Base-by-base conservation (phyloP, 129 eudicot genomes). In the Rutidosis leptorrhynchoides region DNA sequence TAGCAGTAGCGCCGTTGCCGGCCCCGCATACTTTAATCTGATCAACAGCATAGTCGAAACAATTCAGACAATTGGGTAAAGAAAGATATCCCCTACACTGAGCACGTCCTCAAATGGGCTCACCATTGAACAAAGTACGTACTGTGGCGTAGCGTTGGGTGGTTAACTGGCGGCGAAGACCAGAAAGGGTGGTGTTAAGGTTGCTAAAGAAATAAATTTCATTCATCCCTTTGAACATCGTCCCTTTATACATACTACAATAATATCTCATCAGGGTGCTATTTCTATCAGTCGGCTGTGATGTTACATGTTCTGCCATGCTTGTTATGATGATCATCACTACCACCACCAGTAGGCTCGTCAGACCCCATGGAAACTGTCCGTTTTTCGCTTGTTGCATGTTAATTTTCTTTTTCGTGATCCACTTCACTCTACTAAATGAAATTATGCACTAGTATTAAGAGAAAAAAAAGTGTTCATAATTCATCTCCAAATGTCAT, bases 81-180 rank as follows among this genome's bases (percentile, higher is more conserved):
- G 85, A 76, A 9, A 85, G 69, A 62, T 85, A 85, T 17, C 69
- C 73, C 20, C 85, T 69, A 68, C 92, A 85, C 57, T 70, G 69
- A 35, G 61, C 87, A 74, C 71, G 57, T 23, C 72, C 78, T 66
- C 65, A 83, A 74, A 77, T 80, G 15, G 40, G 43, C 77, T 53
- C 82, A 48, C 62, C 81, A 24, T 76, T 82, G 70, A 69, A 1
- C 66, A 65, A 64, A 63, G 56, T 55, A 6, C 52, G 70, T 10
- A 83, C 80, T 20, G 72, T 56, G 12, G 80, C 87, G 54, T 74
- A 79, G 4, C 65, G 6, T 15, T 43, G 70, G 23, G 40, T 63
- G 30, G 81, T 62, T 55, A 82, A 15, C 68, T 77, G 81, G 6
- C 26, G 37, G 30, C 79, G 75, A 37, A 82, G 81, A 49, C 73